Conservation (phyloP, 2,329 filamentous ascomycete genomes). For the Epichloe gansuensis region DNA sequence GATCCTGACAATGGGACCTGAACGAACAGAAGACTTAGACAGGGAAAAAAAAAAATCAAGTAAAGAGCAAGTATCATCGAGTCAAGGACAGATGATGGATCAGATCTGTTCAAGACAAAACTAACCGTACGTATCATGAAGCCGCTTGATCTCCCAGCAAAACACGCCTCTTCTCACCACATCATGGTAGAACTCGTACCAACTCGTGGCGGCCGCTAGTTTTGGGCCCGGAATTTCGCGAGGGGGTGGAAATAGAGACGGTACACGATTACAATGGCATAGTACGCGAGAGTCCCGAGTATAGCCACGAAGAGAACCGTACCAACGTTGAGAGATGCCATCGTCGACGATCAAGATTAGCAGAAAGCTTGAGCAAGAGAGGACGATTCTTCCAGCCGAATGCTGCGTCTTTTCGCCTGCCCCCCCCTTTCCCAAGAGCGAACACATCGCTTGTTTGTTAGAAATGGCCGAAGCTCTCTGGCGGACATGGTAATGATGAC, state of each 20-base stretch:
- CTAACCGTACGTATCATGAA: constrained; percentile 24
- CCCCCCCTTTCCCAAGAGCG: too few relatives aligned
- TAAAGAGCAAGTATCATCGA: too few relatives aligned
- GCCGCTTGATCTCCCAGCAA: constrained; percentile 15
- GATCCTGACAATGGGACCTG: constrained; percentile 19
- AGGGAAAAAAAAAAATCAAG: too few relatives aligned
- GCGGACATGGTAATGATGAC: too few relatives aligned
- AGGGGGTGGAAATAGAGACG: constrained; percentile 14
- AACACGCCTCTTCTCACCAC: constrained; percentile 16
- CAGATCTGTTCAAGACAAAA: background rate
- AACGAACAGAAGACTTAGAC: too few relatives aligned
- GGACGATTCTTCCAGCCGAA: too few relatives aligned
- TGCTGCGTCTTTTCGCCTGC: too few relatives aligned
- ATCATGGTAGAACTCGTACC: constrained; percentile 22
- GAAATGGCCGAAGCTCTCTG: too few relatives aligned
- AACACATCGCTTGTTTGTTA: too few relatives aligned
- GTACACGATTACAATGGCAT: constrained; percentile 7
- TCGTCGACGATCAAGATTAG: too few relatives aligned
- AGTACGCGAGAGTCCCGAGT: background rate
- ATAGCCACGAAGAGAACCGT: background rate
- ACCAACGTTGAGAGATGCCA: background rate
- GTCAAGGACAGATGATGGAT: too few relatives aligned
- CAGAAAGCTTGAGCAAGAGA: too few relatives aligned
- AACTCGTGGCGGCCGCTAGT: constrained; percentile 17
- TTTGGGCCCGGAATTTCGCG: constrained; percentile 19